A percentile compares a stretch with the other conserved stretches of the same genome.
Evolutionary conservation across 495 filamentous ascomycete genomes (phyloP).

Genomic region (Lepraria neglecta): DNA sequence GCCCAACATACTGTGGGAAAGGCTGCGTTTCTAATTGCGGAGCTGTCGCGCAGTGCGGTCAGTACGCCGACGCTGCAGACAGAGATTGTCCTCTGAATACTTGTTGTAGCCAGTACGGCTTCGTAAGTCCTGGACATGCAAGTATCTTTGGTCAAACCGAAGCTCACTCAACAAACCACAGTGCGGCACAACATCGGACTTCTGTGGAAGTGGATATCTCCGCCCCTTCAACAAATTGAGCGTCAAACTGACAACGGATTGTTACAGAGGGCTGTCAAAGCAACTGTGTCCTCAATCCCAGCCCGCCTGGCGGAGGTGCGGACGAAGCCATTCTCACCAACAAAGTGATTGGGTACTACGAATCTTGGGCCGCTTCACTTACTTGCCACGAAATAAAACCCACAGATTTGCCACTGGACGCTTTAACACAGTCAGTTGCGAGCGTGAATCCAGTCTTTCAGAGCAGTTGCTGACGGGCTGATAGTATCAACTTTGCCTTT

Average conservation of each 20-base stretch:
- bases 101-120: constrained; percentile 33
- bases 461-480: too few species aligned
- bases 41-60: constrained; percentile 42
- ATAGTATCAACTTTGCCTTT: constrained; percentile 4
- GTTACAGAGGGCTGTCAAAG: too few species aligned
- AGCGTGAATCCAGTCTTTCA: too few species aligned
- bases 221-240: too few species aligned
- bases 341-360: constrained; percentile 27
- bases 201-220: too few species aligned
- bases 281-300: too few species aligned
- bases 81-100: constrained; percentile 33
- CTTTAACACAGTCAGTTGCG: constrained; percentile 16
- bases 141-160: too few species aligned
- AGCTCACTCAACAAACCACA: too few species aligned
- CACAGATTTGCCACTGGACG: constrained; percentile 24
- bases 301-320: constrained; percentile 15
- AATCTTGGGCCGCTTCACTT: constrained; percentile 23
- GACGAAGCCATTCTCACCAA: constrained; percentile 12
- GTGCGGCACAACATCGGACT: constrained; percentile 29
- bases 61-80: constrained; percentile 25
- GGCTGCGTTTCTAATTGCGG: too few species aligned
- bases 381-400: constrained; percentile 23
- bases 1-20: too few species aligned
- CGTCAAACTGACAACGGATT: too few species aligned
- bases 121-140: too few species aligned